phyloP scores from a whole-genome alignment of 257 asterid genomes.

The Nicotiana tomentosiformis region DNA sequence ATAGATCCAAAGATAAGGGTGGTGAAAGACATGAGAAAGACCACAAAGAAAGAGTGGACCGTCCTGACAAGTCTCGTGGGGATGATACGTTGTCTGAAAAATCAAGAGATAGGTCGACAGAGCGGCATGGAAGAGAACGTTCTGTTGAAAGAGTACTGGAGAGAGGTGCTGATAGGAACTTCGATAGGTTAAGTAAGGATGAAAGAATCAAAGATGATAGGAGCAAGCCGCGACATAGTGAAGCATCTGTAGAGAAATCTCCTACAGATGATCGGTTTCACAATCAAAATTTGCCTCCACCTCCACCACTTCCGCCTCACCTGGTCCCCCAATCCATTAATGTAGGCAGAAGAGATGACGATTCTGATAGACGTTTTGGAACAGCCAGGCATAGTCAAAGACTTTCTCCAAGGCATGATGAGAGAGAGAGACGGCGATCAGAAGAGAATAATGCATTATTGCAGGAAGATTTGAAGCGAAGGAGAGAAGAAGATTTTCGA shows the following conservation, averaged over 20 bases:
- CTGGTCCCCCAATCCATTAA: conserved; percentile 75
- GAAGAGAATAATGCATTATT: conserved; percentile 66
- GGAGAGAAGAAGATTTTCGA: conserved; percentile 90
- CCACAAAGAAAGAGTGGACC: conserved; percentile 64
- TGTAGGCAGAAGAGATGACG: conserved; percentile 80
- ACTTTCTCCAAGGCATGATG: conserved; percentile 94
- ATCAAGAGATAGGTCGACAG: conserved; percentile 76
- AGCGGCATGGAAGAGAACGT: conserved; percentile 85
- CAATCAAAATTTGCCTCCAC: conserved; percentile 88
- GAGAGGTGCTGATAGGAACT: conserved; percentile 66
- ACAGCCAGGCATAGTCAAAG: conserved; percentile 70
- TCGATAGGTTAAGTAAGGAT: conserved; percentile 72
- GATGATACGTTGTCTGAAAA: conserved; percentile 73
- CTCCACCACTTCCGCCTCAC: conserved; percentile 96
- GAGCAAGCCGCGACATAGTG: conserved; percentile 57
- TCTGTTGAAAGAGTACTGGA: conserved; percentile 81
- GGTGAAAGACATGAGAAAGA: conserved; percentile 84
- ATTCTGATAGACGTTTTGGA: conserved; percentile 82
- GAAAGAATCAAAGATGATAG: conserved; percentile 79
- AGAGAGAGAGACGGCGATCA: conserved; percentile 85
- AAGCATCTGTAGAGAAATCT: conserved; percentile 56
- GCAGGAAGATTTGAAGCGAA: conserved; percentile 81
- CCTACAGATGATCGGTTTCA: conserved; percentile 70
- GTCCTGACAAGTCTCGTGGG: conserved; percentile 70
- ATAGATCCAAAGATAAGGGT: conserved; percentile 76